Base-by-base conservation (phyloP, 1,284 basidiomycete species). In the Vanrija sp. region DNA sequence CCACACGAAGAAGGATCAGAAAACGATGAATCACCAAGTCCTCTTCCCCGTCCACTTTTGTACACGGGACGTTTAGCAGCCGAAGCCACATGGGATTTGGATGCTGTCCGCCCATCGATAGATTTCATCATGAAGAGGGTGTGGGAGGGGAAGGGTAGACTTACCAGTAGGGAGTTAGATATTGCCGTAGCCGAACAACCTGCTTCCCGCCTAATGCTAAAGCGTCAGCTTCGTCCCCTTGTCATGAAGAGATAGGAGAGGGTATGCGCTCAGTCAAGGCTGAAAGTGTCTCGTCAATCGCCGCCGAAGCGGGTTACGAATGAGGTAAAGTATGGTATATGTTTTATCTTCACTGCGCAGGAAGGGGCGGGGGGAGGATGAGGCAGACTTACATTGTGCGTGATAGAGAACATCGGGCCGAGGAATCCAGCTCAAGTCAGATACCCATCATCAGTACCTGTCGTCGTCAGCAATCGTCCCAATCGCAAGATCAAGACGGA, bases 71-170 rank as follows among this genome's bases (percentile, higher is more conserved):
- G 71, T 73, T 73, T 71, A 67, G 67, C 62, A 54, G 45, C 53
- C 61, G 54, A 38, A 42, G 43, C 16, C 58, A 61, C 67, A 62
- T 48, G 44, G 67, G 69, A 66, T 49, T 61, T 56, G 61, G 61
- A 63, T 69, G 49, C 67, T 66, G 71, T 71, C 71, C 71, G 71
- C 71, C 71, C 69, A 71, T 73, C 71, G 71, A 63, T 61, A 64
- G 15, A 51, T 73, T 63, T 71, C 69, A 66, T 73, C 71, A 64
- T 26, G 51, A 43, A 46, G 56, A 29, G 43, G 12, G 19, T 23
- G 12, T 21, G 56, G 29, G 44, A 12, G 25, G 42, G 38, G 19
- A 26, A 6, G 26, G 28, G 23, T 50, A 40, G 29, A n/a, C 42
- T 46, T 23, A 56, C 46, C 23, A 23, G 43, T 47, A 46, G 7